Evolutionary conservation across 352 stramenopile genomes (phyloP), one percentile per base, ranked within the genome.

Genomic region (Globisporangium camurandrum): DNA sequence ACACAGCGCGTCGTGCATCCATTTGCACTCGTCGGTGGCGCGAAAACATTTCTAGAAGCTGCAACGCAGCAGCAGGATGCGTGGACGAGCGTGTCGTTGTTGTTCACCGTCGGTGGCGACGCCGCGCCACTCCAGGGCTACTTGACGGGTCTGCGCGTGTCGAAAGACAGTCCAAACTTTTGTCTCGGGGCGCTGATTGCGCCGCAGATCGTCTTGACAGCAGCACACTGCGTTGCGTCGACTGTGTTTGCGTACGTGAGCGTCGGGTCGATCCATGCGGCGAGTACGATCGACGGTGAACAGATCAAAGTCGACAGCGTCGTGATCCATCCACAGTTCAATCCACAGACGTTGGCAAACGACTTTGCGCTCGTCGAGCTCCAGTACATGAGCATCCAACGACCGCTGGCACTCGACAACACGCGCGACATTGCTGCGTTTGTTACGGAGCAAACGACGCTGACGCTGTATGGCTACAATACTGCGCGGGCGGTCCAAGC

Each of bases 291-390:
- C 4, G 66, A 76, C 41, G 66, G 63, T n/a, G 64, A 72, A 47
- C 63, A 70, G 44, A 72, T 76, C 52, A 63, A 63, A 24, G 55
- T 76, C 38, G 63, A 66, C 39, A 37, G 41, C 17, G 52, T 57
- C 16, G 51, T 56, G 16, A 43, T 67, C 10, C 67, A 78, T 27
- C 59, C 61, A 6, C 42, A 39, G 2, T 72, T 62, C 34, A 40
- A 66, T 4, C 26, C 51, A n/a, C 38, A 37, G 2, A 59, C 54
- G 10, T 59, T 60, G 30, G 9, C 17, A 6, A 54, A 72, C 24
- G 64, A 78, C 46, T 70, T 62, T 57, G 64, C 59, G 19, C 40
- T 78, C 11, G 41, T 78, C 6, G 54, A 72, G 42, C 64, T 78
- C 22, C 45, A 62, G 54, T 69, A 63, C 54, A 67, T 67, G n/a